These are phyloP conservation scores for Darksidea phi DNA, from an alignment of 495 filamentous ascomycete genomes.

Conservation along the genomic window DNA sequence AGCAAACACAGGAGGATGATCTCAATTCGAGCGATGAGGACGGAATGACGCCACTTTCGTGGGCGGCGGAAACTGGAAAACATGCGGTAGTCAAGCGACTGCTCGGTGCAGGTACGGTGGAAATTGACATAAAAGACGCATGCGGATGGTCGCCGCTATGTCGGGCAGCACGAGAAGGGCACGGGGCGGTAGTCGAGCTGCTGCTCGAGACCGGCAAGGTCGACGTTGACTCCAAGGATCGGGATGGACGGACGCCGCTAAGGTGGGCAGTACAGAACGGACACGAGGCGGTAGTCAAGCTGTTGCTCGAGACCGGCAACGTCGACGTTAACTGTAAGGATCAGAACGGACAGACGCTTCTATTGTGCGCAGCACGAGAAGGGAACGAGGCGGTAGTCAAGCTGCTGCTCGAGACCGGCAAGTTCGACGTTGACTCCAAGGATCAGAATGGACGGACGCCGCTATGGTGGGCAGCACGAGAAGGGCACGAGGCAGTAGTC, in stretches of 20 bases:
- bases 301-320: not conserved
- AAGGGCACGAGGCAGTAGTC: too few species aligned
- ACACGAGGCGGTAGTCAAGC: slow-evolving; percentile 6
- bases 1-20: not conserved
- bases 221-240: slow-evolving; percentile 8
- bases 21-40: not conserved
- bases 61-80: not conserved
- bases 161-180: not conserved
- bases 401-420: not conserved
- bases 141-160: not conserved
- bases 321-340: slow-evolving; percentile 6
- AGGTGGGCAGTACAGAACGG: not conserved
- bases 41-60: not conserved
- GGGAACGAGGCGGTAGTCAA: slow-evolving; percentile 12
- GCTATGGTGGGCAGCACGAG: too few species aligned
- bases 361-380: not conserved
- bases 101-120: not conserved
- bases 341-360: not conserved
- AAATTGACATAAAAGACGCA: not conserved
- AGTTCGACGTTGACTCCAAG: too few species aligned
- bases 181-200: slow-evolving; percentile 16
- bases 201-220: slow-evolving; percentile 18
- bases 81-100: slow-evolving; percentile 12
- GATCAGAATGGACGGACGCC: too few species aligned
- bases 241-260: not conserved